These are phyloP conservation scores for Chlorella variabilis DNA, from an alignment of 163 green algal species.

Conservation along the genomic window DNA sequence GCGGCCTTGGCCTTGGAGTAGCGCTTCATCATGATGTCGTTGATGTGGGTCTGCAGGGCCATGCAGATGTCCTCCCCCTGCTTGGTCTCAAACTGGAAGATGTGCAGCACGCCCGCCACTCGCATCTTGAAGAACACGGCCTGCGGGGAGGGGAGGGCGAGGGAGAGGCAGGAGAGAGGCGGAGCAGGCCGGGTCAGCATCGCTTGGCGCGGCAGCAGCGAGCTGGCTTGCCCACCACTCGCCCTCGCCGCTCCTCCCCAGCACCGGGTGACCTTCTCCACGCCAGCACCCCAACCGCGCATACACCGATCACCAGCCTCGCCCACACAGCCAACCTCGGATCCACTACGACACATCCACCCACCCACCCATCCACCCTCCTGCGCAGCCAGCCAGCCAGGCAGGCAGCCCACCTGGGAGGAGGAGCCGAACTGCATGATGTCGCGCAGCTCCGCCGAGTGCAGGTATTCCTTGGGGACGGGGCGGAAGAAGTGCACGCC, in stretches of 20 bases:
- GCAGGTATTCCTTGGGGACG: constrained; percentile 98
- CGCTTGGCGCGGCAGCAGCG: background rate
- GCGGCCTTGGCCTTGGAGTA: constrained; percentile 75
- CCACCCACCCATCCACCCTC: too few species aligned
- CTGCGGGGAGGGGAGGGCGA: constrained; percentile 16
- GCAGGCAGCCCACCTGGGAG: constrained; percentile 49
- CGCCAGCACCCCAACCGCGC: too few species aligned
- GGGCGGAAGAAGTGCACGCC: constrained; percentile 97
- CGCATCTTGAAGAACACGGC: constrained; percentile 99
- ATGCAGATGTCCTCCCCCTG: constrained; percentile 98
- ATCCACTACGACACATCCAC: too few species aligned
- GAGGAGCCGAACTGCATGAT: constrained; percentile 97
- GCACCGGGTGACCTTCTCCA: too few species aligned
- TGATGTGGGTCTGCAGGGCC: constrained; percentile 97
- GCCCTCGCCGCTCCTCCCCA: too few species aligned
- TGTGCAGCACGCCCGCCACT: constrained; percentile 96
- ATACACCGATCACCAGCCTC: background rate
- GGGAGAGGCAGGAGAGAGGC: background rate
- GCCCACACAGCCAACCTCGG: too few species aligned
- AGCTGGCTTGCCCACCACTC: background rate
- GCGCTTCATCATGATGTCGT: constrained; percentile 98
- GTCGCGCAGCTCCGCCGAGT: constrained; percentile 96
- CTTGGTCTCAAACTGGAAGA: constrained; percentile 98
- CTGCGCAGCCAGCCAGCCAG: background rate
- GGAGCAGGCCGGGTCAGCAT: background rate